Base-by-base conservation (phyloP, 345 rosid species). In the Melaleuca alternifolia region DNA sequence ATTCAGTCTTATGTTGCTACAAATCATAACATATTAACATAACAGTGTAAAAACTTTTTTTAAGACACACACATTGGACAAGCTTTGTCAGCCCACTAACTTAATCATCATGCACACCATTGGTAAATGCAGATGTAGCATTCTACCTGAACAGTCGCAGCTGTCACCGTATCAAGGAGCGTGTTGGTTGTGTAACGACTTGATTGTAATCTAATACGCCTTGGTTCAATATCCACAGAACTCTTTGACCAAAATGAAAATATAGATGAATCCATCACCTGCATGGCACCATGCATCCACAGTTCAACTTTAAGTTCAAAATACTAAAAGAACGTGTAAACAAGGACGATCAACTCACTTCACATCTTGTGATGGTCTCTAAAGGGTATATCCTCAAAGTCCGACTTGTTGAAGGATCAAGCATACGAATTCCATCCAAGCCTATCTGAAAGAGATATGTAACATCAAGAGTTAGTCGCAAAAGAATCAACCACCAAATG, bases 241-340 rank as follows among this genome's bases (percentile, higher is more conserved):
- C 96, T 98, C 93, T 98, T 98, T 62, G 99, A 96, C 99, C 99
- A 98, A 89, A 98, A 94, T 57, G 99, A 98, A 76, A 98, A 89
- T 79, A 94, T 98, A 26, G 99, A 96, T 13, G 99, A 92, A 90
- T 98, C 98, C 0, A 89, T 88, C 87, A 92, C 91, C 99, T 98
- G 91, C 24, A 83, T 21, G 1, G 52, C 85, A 82, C 23, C 85
- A 65, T 13, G 82, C 41, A 20, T 11, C 61, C 83, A 83, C 11
- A 46, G 83, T 30, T 44, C 48, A 61, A 12, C 59, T 86, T 50
- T 28, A 52, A 56, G 83, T 65, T 44, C 75, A 84, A 85, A 50
- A 88, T 50, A 65, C 11, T 21, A 83, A 88, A 85, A 52, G 85
- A 20, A 75, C 6, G 10, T 3, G 59, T 7, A 83, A 48, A 20